Conservation (phyloP, 116 monocot species). For the Posidonia oceanica region DNA sequence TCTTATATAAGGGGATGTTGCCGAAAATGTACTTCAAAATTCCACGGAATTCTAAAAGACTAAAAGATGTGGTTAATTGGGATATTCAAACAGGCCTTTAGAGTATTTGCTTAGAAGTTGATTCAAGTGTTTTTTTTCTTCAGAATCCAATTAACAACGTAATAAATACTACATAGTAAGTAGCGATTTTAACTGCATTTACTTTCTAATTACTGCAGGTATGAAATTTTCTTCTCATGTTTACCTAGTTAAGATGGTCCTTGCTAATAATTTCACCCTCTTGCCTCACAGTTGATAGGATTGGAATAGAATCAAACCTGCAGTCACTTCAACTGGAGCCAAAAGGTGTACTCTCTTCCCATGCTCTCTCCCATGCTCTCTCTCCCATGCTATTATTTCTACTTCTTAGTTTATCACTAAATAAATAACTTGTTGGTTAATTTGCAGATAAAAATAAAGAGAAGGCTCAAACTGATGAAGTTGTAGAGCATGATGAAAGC, state of each 20-base stretch:
- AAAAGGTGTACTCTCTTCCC: constrained; percentile 10
- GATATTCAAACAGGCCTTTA: no score
- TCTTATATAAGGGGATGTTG: no score
- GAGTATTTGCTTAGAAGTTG: no score
- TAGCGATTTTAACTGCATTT: neutral
- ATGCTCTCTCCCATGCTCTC: neutral
- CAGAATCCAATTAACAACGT: no score
- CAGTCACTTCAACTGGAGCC: constrained; percentile 28
- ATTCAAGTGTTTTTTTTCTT: no score
- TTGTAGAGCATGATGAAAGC: neutral
- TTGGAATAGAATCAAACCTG: constrained; percentile 12
- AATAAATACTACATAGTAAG: no score
- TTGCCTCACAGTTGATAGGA: constrained; percentile 12
- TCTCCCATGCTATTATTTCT: neutral
- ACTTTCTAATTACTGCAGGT: neutral
- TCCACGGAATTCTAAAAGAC: no score
- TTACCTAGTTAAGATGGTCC: neutral
- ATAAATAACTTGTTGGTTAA: neutral
- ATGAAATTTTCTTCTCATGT: neutral
- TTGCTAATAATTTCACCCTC: neutral
- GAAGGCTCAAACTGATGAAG: constrained; percentile 3
- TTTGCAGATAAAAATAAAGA: constrained; percentile 6
- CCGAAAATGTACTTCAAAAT: no score
- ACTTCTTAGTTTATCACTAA: neutral
- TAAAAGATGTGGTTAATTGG: no score